phyloP scores from a whole-genome alignment of 495 filamentous ascomycete species.

The Podospora bellae-mahoneyi region DNA sequence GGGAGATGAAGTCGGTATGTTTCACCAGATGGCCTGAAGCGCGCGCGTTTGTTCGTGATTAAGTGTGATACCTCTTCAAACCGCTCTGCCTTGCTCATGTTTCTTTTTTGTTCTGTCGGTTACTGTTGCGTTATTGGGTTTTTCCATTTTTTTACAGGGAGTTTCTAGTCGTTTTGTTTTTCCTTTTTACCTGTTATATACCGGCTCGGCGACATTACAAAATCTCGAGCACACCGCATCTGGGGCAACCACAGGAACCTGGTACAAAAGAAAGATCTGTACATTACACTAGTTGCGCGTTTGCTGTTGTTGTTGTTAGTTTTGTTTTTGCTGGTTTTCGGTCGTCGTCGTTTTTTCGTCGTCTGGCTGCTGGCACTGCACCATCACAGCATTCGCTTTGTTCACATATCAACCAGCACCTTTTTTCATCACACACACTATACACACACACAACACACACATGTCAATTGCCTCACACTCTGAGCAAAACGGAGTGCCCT shows the following conservation, averaged over 20 bases:
- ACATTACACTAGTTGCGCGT: conserved; percentile 42
- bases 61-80: conserved; percentile 50
- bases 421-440: conserved; percentile 21
- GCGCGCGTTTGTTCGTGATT: conserved; percentile 46
- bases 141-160: conserved; percentile 18
- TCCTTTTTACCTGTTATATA: conserved; percentile 44
- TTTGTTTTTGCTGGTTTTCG: conserved; percentile 38
- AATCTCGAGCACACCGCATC: conserved; percentile 30
- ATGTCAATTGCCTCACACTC: conserved; percentile 15
- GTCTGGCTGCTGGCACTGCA: conserved; percentile 37
- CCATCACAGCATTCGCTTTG: conserved; percentile 35
- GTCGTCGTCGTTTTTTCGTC: conserved; percentile 34
- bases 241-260: conserved; percentile 37
- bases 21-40: conserved; percentile 68
- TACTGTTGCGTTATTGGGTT: conserved; percentile 23
- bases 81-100: conserved; percentile 12
- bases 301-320: conserved; percentile 35
- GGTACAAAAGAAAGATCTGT: conserved; percentile 43
- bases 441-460: conserved; percentile 10
- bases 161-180: conserved; percentile 30
- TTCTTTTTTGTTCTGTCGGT: conserved; percentile 21
- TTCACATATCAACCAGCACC: conserved; percentile 37
- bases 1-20: conserved; percentile 94
- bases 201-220: conserved; percentile 37
- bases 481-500: conserved; percentile 20